Percentiles rank a stretch among this genome's conserved stretches.
Evolutionary conservation across 2,329 filamentous ascomycete species (phyloP).

Genomic region (Diaporthe ilicicola): DNA sequence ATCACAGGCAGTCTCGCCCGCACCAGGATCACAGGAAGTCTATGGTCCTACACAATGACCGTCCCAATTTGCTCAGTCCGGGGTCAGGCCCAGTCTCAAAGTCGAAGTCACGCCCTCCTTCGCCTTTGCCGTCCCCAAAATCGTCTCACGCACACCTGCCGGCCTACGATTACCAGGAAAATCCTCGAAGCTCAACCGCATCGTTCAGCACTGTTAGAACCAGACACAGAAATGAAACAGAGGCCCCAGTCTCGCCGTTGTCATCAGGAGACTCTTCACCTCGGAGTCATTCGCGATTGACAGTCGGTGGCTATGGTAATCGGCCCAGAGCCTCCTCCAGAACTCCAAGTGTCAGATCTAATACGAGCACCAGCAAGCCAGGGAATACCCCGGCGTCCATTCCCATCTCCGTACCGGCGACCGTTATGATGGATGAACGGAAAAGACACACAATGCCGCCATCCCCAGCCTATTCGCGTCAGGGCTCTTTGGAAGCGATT

Average conservation of each 20-base stretch:
- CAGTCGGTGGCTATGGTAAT: background rate
- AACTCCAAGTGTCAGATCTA: conserved; percentile 39
- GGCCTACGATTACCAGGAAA: background rate
- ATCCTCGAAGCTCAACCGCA: conserved; percentile 20
- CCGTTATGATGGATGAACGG: conserved; percentile 35
- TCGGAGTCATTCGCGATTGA: conserved; percentile 31
- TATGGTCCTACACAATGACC: conserved; percentile 47
- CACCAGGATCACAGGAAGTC: conserved; percentile 46
- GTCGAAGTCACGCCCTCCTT: conserved; percentile 46
- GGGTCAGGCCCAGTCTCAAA: conserved; percentile 34
- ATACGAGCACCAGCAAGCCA: conserved; percentile 35
- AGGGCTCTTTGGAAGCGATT: conserved; percentile 38
- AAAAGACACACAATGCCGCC: conserved; percentile 37
- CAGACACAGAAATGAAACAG: conserved; percentile 33
- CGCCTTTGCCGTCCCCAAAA: conserved; percentile 45
- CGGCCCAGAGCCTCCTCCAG: conserved; percentile 39
- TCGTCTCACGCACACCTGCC: conserved; percentile 30
- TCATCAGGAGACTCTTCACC: conserved; percentile 43
- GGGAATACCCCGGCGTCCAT: background rate
- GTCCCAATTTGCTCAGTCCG: conserved; percentile 33
- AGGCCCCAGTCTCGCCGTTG: conserved; percentile 39
- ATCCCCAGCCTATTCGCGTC: conserved; percentile 35
- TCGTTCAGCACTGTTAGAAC: conserved; percentile 27
- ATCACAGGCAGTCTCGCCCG: conserved; percentile 40
- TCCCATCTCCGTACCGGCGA: background rate